Percentiles rank a stretch among this genome's conserved stretches.
phyloP scores from a whole-genome alignment of 2,329 filamentous ascomycete species.

The Elsinoe ampelina region DNA sequence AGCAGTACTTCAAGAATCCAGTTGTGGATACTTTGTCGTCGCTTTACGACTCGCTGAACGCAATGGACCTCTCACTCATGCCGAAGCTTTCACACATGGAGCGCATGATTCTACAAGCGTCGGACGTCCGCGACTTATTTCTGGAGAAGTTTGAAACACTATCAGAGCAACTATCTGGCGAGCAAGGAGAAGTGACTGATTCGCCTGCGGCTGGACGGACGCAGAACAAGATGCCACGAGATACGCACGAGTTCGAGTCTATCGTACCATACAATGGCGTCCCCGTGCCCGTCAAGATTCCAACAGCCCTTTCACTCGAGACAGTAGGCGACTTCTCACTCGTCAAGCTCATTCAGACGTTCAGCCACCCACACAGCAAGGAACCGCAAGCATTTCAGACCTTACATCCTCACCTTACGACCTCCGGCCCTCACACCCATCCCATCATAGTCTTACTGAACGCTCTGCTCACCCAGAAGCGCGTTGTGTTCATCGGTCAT shows the following conservation, averaged over 20 bases:
- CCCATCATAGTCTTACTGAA: conserved; percentile 93
- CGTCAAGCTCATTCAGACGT: conserved; percentile 93
- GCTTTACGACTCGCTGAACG: conserved; percentile 86
- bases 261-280: conserved; percentile 94
- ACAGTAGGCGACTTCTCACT: conserved; percentile 96
- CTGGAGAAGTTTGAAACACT: conserved; percentile 96
- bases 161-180: conserved; percentile 67
- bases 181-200: conserved; percentile 23
- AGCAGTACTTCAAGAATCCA: conserved; percentile 94
- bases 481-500: conserved; percentile 90
- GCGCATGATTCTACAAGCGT: conserved; percentile 75
- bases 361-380: conserved; percentile 73
- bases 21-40: conserved; percentile 77
- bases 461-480: conserved; percentile 89
- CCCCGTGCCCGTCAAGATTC: conserved; percentile 92
- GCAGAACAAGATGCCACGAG: conserved; percentile 69
- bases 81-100: conserved; percentile 77
- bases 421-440: conserved; percentile 79
- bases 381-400: conserved; percentile 69
- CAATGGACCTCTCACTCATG: conserved; percentile 93
- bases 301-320: conserved; percentile 85
- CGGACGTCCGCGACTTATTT: conserved; percentile 91
- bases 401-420: conserved; percentile 85
- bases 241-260: conserved; percentile 96
- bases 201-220: conserved; percentile 19